These are phyloP conservation scores for Hapsidospora chrysogenum DNA, from an alignment of 495 filamentous ascomycete genomes.

Conservation along the genomic window DNA sequence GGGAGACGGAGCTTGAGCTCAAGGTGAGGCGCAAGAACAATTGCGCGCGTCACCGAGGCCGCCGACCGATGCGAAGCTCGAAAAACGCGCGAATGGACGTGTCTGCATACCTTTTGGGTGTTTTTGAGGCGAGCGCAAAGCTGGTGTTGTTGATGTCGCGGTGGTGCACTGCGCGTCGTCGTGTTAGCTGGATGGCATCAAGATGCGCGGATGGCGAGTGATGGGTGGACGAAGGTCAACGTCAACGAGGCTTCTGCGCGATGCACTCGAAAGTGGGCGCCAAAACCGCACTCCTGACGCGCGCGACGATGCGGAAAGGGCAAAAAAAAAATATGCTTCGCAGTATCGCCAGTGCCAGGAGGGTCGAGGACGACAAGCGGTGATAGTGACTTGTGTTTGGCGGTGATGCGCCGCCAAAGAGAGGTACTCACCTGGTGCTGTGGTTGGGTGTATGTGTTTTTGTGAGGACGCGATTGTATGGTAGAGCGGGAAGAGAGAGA, in stretches of 20 bases:
- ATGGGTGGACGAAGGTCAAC: neutral
- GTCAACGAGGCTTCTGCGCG: neutral
- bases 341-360: neutral
- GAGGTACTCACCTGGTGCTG: conserved; percentile 18
- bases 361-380: neutral
- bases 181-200: neutral
- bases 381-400: conserved; percentile 19
- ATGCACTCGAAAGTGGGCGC: conserved; percentile 2
- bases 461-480: conserved; percentile 42
- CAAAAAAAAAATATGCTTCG: too few species aligned
- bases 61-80: conserved; percentile 17
- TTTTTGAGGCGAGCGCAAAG: conserved; percentile 3
- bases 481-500: conserved; percentile 31
- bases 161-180: neutral
- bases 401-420: conserved; percentile 12
- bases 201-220: neutral
- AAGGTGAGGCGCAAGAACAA: conserved; percentile 17
- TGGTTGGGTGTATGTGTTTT: conserved; percentile 5
- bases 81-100: conserved; percentile 7
- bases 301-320: too few species aligned
- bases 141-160: neutral
- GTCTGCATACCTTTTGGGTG: conserved; percentile 16
- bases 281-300: too few species aligned
- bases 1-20: neutral
- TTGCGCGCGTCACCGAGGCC: conserved; percentile 15